Evolutionary conservation across 495 filamentous ascomycete genomes (phyloP), one percentile per base, ranked within the genome.

Genomic region (Daldinia grandis): DNA sequence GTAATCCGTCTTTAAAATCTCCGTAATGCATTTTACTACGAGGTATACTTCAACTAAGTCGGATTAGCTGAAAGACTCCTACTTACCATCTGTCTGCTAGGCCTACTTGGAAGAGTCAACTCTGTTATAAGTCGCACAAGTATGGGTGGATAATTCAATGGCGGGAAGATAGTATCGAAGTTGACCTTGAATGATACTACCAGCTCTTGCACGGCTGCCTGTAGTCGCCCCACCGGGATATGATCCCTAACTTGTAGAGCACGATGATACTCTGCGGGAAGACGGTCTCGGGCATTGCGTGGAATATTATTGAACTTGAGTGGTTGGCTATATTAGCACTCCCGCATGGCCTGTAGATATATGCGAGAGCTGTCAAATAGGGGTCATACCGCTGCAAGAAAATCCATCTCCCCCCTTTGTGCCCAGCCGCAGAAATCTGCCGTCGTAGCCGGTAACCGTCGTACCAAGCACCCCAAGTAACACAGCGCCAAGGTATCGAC

Each of bases 41-140:
- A 84, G 81, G 68, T 93, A 93, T 5, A 95, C 78, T 64, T 95
- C 91, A 60, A 92, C 87, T 90, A 53, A 25, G 28, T 44, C 12
- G 2, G 15, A 56, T 80, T 38, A 81, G 76, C 25, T 21, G 12
- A 17, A 7, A 12, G 3, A 49, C 9, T 1, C 5, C 24, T 19
- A 38, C 35, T 31, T 2, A 7, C 12, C 5, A 19, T 28, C 17
- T 33, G 1, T 2, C 8, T 10, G 15, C 55, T n/a, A 31, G 27
- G 74, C 87, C 64, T 88, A 95, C 92, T 76, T 44, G 95, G 95
- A 21, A 99, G 81, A 8, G 90, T 88, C 25, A 98, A 83, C 50
- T 91, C 85, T 66, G 85, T 89, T 28, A 96, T 85, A 63, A 91
- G 90, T 40, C 89, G 85, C 62, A 90, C 88, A 8, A 93, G 76